Base-by-base conservation (phyloP, 495 filamentous ascomycete genomes). In the Neurospora tetraspora region DNA sequence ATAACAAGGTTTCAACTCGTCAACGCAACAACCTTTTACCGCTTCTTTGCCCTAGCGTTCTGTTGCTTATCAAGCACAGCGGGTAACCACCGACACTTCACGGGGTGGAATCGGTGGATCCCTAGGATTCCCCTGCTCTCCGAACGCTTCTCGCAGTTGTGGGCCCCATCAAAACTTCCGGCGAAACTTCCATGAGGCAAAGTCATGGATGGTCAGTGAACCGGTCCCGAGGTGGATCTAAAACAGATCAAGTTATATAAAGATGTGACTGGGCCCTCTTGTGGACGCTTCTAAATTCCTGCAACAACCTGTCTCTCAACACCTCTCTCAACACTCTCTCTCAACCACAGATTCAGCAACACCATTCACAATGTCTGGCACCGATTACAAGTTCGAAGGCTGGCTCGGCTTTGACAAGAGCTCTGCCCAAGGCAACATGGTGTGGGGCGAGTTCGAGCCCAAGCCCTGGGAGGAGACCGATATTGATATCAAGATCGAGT, bases 391-490 rank as follows among this genome's bases (percentile, higher is more conserved):
- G 72, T 97, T 95, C 82, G 82, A 90, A 75, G 94, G 94, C 77
- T 97, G 94, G 94, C 82, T 97, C 71, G 93, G 90, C 76, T 83
- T 89, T 71, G 85, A 90, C 76, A 76, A 81, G 16, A 80, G 86
- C 12, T 80, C 88, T 39, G 86, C 86, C 53, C 83, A 92, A 31
- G 91, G 89, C 68, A 91, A 94, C 16, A 89, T 97, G 80, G 82
- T 83, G 45, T 94, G 90, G 88, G 85, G 87, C 73, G 83, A 87
- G 74, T 96, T 89, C 80, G 86, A 89, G 73, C 92, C 93, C 3
- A 97, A 97, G 83, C 85, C 88, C 14, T 96, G 91, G 86, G 86
- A 89, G 34, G 88, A 91, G 75, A 91, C 87, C 73, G 93, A 97
- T 80, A 85, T 97, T 69, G 91, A 93, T 78, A 92, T 93, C 74